phyloP scores from a whole-genome alignment of 1,284 basidiomycete species.

The Cutaneotrichosporon mucoides region DNA sequence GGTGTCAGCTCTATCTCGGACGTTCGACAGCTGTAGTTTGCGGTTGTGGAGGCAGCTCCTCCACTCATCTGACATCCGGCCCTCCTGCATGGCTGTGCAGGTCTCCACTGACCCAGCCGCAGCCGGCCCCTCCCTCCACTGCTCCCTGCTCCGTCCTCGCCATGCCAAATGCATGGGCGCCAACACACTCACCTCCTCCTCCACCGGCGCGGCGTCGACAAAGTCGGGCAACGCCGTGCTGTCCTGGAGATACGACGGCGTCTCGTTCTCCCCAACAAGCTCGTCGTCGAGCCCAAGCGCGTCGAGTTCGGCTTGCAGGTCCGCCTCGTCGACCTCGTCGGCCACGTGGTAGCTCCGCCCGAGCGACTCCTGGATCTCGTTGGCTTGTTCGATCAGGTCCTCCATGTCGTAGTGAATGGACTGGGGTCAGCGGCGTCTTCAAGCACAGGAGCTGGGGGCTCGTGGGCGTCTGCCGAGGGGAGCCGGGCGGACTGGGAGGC shows the following conservation, averaged over 20 bases:
- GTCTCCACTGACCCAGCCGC: no score
- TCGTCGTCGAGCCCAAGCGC: constrained; percentile 71
- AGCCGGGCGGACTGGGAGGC: no score
- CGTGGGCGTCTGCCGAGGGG: no score
- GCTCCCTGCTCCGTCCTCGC: no score
- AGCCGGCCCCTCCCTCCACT: no score
- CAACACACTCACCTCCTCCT: constrained; percentile 32
- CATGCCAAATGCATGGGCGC: no score
- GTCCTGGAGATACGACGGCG: constrained; percentile 76
- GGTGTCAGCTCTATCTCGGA: neutral
- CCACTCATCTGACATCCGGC: no score
- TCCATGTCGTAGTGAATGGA: constrained; percentile 97
- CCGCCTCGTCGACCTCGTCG: constrained; percentile 96
- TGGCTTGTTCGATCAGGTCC: constrained; percentile 92
- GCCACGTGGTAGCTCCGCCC: constrained; percentile 93
- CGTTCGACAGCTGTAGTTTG: neutral
- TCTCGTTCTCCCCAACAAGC: constrained; percentile 70
- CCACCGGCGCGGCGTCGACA: constrained; percentile 70
- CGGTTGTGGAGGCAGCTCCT: no score
- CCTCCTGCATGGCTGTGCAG: no score
- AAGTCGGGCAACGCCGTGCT: constrained; percentile 83
- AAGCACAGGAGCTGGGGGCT: neutral
- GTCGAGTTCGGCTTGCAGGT: constrained; percentile 92
- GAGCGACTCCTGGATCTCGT: constrained; percentile 93
- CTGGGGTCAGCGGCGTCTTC: constrained; percentile 52